Evolutionary conservation across 75 land plant species (phyloP).

Genomic region (Selaginella tamariscina): DNA sequence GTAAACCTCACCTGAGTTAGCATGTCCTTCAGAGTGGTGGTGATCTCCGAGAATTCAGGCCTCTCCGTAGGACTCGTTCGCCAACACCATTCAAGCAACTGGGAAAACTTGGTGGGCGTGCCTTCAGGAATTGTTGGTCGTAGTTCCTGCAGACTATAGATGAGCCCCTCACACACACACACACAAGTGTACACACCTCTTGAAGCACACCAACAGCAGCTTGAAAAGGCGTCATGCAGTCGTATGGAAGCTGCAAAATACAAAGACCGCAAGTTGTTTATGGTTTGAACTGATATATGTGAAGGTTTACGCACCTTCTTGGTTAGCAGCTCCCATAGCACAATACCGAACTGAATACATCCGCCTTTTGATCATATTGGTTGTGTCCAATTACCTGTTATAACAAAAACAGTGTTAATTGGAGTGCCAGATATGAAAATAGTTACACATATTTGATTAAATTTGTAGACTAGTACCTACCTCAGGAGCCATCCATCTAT

Average conservation of each 20-base stretch:
- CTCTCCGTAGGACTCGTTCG: conserved; percentile 66
- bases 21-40: conserved; percentile 47
- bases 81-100: conserved; percentile 78
- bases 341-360: conserved; percentile 92
- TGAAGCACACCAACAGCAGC: conserved; percentile 99
- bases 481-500: conserved; percentile 99
- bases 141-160: conserved; percentile 39
- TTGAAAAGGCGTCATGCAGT: conserved; percentile 84
- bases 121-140: conserved; percentile 84
- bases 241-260: conserved; percentile 76
- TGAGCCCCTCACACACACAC: neutral
- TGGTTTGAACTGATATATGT: neutral
- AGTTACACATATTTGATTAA: neutral
- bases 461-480: conserved; percentile 23
- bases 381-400: conserved; percentile 91
- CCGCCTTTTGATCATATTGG: conserved; percentile 90
- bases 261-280: neutral
- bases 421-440: too few relatives aligned
- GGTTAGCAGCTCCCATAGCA: conserved; percentile 88
- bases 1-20: conserved; percentile 67
- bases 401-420: neutral
- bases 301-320: conserved; percentile 55
- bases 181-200: conserved; percentile 31
- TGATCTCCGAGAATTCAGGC: conserved; percentile 78
- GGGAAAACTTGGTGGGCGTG: conserved; percentile 55